Conservation (phyloP, 23 red algal genomes). For the Gracilaria domingensis region DNA sequence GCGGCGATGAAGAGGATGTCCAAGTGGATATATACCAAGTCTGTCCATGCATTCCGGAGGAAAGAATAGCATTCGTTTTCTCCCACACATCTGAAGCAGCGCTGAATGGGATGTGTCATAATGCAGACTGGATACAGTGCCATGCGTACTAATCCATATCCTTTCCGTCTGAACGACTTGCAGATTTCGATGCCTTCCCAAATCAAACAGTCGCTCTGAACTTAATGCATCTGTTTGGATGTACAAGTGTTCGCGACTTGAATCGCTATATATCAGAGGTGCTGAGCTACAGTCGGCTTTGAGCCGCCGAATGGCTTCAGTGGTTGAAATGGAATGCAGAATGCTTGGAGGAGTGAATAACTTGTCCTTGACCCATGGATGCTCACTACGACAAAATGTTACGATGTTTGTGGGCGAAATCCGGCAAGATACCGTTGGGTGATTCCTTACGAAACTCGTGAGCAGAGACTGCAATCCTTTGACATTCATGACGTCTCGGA, state of each 20-base stretch:
- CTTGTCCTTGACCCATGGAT: constrained; percentile 25
- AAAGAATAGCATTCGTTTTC: constrained; percentile 81
- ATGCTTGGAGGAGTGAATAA: constrained; percentile 47
- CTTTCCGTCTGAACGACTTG: constrained; percentile 52
- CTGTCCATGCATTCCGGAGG: constrained; percentile 32
- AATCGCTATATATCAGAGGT: constrained; percentile 30
- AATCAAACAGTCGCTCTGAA: constrained; percentile 1
- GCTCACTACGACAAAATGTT: constrained; percentile 61
- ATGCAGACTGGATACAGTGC: constrained; percentile 74
- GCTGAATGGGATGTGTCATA: constrained; percentile 65
- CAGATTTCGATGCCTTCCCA: background rate
- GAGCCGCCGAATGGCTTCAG: constrained; percentile 38
- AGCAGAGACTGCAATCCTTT: background rate
- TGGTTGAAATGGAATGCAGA: background rate
- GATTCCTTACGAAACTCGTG: constrained; percentile 3
- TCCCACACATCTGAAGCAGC: constrained; percentile 59
- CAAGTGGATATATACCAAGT: constrained; percentile 68
- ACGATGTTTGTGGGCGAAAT: constrained; percentile 41
- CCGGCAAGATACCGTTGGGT: constrained; percentile 34
- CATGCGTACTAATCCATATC: constrained; percentile 73
- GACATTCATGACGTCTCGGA: background rate
- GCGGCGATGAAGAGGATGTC: constrained; percentile 79
- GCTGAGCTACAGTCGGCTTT: background rate
- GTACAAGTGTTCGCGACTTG: constrained; percentile 32
- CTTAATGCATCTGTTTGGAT: constrained; percentile 48